Percentiles rank a stretch among this genome's conserved stretches.
Conservation (phyloP, 805 yeast genomes). For the Myxozyma mucilagina region DNA sequence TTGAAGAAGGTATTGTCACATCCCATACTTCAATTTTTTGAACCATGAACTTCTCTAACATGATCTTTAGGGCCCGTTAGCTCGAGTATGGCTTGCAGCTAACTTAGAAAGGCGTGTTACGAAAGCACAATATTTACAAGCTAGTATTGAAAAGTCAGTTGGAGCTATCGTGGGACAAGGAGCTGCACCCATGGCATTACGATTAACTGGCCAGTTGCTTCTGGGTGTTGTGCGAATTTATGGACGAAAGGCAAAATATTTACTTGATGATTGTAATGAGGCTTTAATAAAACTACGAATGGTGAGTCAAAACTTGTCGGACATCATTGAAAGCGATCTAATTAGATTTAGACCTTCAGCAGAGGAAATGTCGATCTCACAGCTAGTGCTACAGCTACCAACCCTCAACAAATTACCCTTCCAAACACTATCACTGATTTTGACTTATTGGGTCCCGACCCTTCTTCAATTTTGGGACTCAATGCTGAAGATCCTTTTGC, state of each 20-base stretch:
- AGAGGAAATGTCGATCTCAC: conserved; percentile 54
- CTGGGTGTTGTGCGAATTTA: conserved; percentile 87
- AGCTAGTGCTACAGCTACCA: conserved; percentile 57
- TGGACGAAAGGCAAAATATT: conserved; percentile 77
- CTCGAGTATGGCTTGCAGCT: conserved; percentile 91
- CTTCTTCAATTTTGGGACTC: conserved; percentile 34
- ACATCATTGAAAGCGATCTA: not conserved
- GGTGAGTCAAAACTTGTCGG: conserved; percentile 28
- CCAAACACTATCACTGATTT: conserved; percentile 78
- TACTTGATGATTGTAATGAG: conserved; percentile 80
- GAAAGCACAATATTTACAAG: conserved; percentile 67
- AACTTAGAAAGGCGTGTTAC: conserved; percentile 77
- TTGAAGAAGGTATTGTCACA: conserved; percentile 44
- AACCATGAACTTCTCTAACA: not conserved
- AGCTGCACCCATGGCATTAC: conserved; percentile 65
- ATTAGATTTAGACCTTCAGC: conserved; percentile 32
- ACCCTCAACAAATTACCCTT: conserved; percentile 59
- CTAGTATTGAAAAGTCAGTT: conserved; percentile 68
- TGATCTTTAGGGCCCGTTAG: conserved; percentile 68
- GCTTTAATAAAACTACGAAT: conserved; percentile 69
- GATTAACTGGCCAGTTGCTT: conserved; percentile 81
- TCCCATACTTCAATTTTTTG: not conserved
- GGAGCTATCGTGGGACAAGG: conserved; percentile 57
- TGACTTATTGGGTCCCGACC: conserved; percentile 50
- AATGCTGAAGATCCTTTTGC: conserved; percentile 31